Evolutionary conservation across 2,329 filamentous ascomycete species (phyloP).

Genomic region (Parastagonospora avenae): DNA sequence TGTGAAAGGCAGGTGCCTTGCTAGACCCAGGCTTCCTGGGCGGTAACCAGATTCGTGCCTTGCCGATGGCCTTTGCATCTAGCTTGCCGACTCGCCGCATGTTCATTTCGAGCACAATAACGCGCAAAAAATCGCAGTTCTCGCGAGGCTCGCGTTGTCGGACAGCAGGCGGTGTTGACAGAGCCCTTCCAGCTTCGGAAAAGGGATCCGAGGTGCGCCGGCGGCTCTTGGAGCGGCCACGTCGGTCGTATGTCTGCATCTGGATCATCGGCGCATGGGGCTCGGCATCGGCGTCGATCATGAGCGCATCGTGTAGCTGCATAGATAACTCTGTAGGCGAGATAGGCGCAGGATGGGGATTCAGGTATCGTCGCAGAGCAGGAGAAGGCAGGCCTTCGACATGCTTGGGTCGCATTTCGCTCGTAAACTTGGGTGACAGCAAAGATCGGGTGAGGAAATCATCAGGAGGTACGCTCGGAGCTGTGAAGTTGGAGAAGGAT

Average conservation of each 20-base stretch:
- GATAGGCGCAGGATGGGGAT: slow-evolving; percentile 55
- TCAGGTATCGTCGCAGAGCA: slow-evolving; percentile 65
- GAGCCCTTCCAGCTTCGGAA: slow-evolving; percentile 51
- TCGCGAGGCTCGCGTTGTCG: slow-evolving; percentile 67
- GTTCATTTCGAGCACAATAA: slow-evolving; percentile 71
- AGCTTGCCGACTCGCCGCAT: slow-evolving; percentile 69
- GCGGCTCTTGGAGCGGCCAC: slow-evolving; percentile 35
- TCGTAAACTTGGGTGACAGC: slow-evolving; percentile 62
- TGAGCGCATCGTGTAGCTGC: slow-evolving; percentile 47
- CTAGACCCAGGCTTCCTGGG: slow-evolving; percentile 53
- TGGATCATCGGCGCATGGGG: slow-evolving; percentile 62
- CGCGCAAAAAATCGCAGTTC: slow-evolving; percentile 66
- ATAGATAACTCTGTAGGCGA: slow-evolving; percentile 46
- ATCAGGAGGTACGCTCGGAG: slow-evolving; percentile 59
- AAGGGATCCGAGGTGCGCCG: slow-evolving; percentile 43
- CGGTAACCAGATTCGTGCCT: slow-evolving; percentile 65
- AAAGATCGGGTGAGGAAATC: slow-evolving; percentile 66
- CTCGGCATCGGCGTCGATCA: slow-evolving; percentile 39
- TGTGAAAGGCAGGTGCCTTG: slow-evolving; percentile 30
- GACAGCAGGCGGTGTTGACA: slow-evolving; percentile 50
- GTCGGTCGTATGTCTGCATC: slow-evolving; percentile 64
- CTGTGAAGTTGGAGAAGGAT: slow-evolving; percentile 64
- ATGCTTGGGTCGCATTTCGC: slow-evolving; percentile 64
- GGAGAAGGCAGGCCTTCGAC: slow-evolving; percentile 60
- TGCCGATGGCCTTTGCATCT: slow-evolving; percentile 59